Conservation (phyloP, 1,139 yeast genomes). For the Waltiozyma sp. region DNA sequence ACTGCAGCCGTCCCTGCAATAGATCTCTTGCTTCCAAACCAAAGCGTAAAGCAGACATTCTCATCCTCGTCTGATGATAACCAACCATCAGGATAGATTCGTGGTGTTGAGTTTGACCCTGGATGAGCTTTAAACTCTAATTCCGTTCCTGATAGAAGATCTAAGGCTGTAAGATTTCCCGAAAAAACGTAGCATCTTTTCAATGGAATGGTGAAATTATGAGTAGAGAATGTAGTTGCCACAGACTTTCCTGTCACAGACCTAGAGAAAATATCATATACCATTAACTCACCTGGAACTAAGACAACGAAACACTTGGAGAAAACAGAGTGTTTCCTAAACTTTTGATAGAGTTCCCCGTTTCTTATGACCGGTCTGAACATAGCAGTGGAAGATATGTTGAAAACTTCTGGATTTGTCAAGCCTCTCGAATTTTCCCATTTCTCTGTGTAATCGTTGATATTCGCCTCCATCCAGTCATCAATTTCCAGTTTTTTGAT, state of each 20-base stretch:
- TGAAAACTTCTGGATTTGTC: constrained; percentile 42
- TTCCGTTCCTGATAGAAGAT: constrained; percentile 27
- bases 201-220: constrained; percentile 49
- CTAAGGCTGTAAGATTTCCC: constrained; percentile 49
- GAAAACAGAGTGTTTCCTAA: constrained; percentile 59
- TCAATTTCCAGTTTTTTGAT: constrained; percentile 35
- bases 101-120: constrained; percentile 50
- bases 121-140: constrained; percentile 26
- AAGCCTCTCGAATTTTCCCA: constrained; percentile 46
- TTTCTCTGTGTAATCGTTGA: constrained; percentile 33
- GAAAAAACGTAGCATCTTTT: constrained; percentile 65
- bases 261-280: constrained; percentile 36
- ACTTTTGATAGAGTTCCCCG: constrained; percentile 60
- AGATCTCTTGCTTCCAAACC: constrained; percentile 64
- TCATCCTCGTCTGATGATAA: constrained; percentile 66
- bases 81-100: constrained; percentile 79
- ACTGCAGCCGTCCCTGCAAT: constrained; percentile 19
- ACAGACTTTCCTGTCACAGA: constrained; percentile 35
- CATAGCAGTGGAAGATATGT: constrained; percentile 48
- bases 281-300: constrained; percentile 55
- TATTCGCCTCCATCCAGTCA: constrained; percentile 48
- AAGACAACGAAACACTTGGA: constrained; percentile 49
- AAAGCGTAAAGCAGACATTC: constrained; percentile 65
- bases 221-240: constrained; percentile 33
- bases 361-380: constrained; percentile 45